Base-by-base conservation (phyloP, 345 rosid genomes). In the Lepidium sativum region DNA sequence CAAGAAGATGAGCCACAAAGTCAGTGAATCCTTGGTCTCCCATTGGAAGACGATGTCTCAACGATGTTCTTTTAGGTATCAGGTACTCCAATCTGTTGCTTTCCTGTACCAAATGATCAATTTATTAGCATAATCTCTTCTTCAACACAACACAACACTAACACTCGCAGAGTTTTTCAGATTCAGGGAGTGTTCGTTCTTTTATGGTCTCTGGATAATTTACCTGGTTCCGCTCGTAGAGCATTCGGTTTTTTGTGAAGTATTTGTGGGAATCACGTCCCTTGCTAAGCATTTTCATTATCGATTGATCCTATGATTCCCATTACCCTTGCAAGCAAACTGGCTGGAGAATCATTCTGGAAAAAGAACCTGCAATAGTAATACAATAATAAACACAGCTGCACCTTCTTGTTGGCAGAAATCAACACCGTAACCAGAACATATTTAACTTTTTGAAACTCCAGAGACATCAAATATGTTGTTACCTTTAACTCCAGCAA, bases 21-120 rank as follows among this genome's bases (percentile, higher is more conserved):
- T 95, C 99, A 23, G 85, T 83, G 79, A 95, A 95, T 29, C 96
- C 99, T 78, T 88, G 98, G 71, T 95, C 99, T 14, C 96, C 99
- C 99, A 95, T 91, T 11, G 94, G 99, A 65, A 95, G 75, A 42
- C 99, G 75, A 67, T 91, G 99, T 79, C 95, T 82, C 75, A 95
- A 61, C 4, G 97, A 91, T 56, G 98, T 88, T 83, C 88, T 86
- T 77, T 95, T 95, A 0, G 98, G 96, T 67, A 95, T 88, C 65
- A 95, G 67, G 75, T 88, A 91, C 74, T 95, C 99, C 56, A 95
- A 68, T 78, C 89, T 80, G 68, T 72, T 95, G 49, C 83, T 84
- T 54, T 91, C 99, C 99, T 95, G 96, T 63, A 69, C 54, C 20
- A 54, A 44, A 53, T 5, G 12, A 51, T 20, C 3, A 57, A 10